phyloP scores from a whole-genome alignment of 164 flowering plant species.

The Magnolia changhungtana region DNA sequence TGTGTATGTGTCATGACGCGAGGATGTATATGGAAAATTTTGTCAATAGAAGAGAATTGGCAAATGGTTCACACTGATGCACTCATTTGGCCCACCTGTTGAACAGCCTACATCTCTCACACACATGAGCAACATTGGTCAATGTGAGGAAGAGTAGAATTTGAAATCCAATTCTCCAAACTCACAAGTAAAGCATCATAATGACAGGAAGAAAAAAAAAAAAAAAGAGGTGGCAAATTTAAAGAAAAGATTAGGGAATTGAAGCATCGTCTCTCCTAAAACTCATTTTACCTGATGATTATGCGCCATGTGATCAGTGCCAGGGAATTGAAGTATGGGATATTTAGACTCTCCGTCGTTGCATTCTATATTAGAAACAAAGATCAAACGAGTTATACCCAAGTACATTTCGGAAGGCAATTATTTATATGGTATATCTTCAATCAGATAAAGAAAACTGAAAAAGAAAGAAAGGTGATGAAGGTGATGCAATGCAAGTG shows the following conservation, averaged over 20 bases:
- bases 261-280: neutral
- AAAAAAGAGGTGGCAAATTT: too few relatives aligned
- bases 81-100: neutral
- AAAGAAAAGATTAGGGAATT: neutral
- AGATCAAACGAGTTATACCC: neutral
- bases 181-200: too few relatives aligned
- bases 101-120: neutral
- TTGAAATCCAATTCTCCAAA: too few relatives aligned
- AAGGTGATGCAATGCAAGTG: neutral
- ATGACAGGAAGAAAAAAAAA: too few relatives aligned
- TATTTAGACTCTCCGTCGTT: constrained; percentile 57
- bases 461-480: neutral
- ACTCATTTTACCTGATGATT: constrained; percentile 45
- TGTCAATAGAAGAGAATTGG: neutral
- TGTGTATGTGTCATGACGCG: too few relatives aligned
- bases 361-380: constrained; percentile 41
- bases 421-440: neutral
- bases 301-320: constrained; percentile 47
- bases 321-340: constrained; percentile 68
- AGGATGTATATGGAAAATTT: too few relatives aligned
- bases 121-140: neutral
- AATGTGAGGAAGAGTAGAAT: too few relatives aligned
- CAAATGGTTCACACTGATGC: neutral
- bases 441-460: neutral
- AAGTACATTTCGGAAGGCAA: neutral